Conservation (phyloP, 192 early-diverging fungal species). For the Umbelopsis ramanniana region DNA sequence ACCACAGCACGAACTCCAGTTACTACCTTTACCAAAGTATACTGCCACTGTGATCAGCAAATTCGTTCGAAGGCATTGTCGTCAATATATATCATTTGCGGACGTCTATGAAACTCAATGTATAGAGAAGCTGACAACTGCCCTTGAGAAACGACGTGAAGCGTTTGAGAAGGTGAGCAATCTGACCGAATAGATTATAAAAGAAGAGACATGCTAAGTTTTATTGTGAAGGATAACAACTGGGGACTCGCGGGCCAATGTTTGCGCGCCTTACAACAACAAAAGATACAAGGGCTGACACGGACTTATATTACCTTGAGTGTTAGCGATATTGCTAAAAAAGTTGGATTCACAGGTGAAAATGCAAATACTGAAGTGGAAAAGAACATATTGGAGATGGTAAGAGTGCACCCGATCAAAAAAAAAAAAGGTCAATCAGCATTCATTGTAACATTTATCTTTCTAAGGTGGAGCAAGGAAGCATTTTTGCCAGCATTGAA, state of each 20-base stretch:
- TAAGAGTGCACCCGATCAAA: slow-evolving; percentile 24
- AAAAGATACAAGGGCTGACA: slow-evolving; percentile 73
- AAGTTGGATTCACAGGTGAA: slow-evolving; percentile 49
- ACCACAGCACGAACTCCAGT: slow-evolving; percentile 12
- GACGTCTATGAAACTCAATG: slow-evolving; percentile 59
- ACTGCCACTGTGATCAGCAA: slow-evolving; percentile 52
- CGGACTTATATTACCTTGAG: slow-evolving; percentile 80
- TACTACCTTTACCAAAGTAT: slow-evolving; percentile 54
- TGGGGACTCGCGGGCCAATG: slow-evolving; percentile 66
- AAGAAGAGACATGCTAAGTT: slow-evolving; percentile 25
- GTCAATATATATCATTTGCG: slow-evolving; percentile 62
- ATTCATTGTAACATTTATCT: background rate
- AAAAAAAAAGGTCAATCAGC: background rate
- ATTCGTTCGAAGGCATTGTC: slow-evolving; percentile 40
- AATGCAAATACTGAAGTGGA: slow-evolving; percentile 53
- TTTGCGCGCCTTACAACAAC: slow-evolving; percentile 46
- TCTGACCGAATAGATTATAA: background rate
- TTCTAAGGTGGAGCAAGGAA: slow-evolving; percentile 49
- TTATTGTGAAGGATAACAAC: slow-evolving; percentile 55
- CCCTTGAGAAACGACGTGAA: slow-evolving; percentile 45
- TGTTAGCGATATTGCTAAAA: slow-evolving; percentile 67
- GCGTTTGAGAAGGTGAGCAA: slow-evolving; percentile 40
- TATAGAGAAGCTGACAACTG: slow-evolving; percentile 44
- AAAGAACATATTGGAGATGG: slow-evolving; percentile 62
- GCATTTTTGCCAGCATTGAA: slow-evolving; percentile 57